Conservation (phyloP, 139 green algal genomes). For the Coelastrella sp. region DNA sequence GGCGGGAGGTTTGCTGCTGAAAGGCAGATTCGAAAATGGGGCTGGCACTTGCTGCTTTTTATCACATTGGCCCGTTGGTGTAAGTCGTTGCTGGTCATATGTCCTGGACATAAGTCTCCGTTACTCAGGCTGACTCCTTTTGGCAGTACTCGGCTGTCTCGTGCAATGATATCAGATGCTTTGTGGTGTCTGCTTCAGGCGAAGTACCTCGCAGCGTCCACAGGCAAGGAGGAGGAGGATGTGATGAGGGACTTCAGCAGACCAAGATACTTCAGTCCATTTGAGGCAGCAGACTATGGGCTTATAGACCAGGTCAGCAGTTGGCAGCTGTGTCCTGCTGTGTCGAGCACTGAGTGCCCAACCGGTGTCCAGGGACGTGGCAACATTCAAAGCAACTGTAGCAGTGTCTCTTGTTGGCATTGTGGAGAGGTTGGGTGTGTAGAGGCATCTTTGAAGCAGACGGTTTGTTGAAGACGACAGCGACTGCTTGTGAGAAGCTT, state of each 20-base stretch:
- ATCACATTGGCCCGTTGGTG: not conserved
- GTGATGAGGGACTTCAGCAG: slow-evolving; percentile 90
- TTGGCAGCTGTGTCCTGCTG: not conserved
- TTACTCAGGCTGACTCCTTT: not conserved
- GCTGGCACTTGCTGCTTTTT: too few relatives aligned
- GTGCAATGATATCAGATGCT: not conserved
- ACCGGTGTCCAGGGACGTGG: too few relatives aligned
- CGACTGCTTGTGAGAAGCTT: too few relatives aligned
- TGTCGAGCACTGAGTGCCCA: too few relatives aligned
- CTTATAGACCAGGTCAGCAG: slow-evolving; percentile 92
- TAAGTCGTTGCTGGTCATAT: not conserved
- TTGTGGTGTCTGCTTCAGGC: slow-evolving; percentile 47
- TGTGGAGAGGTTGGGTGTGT: too few relatives aligned
- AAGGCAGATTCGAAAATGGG: not conserved
- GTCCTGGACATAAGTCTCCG: too few relatives aligned
- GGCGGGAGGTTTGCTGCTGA: not conserved
- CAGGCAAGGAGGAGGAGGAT: slow-evolving; percentile 83
- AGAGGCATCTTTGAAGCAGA: too few relatives aligned
- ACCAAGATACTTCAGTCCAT: slow-evolving; percentile 94
- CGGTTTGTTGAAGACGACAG: too few relatives aligned
- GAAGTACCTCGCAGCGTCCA: slow-evolving; percentile 85
- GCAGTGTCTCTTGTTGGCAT: too few relatives aligned
- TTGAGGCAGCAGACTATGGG: slow-evolving; percentile 92
- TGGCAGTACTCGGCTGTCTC: not conserved
- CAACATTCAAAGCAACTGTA: too few relatives aligned